Evolutionary conservation across 805 yeast species (phyloP), one percentile per base, ranked within the genome.

Genomic region (Ogataea wickerhamii): DNA sequence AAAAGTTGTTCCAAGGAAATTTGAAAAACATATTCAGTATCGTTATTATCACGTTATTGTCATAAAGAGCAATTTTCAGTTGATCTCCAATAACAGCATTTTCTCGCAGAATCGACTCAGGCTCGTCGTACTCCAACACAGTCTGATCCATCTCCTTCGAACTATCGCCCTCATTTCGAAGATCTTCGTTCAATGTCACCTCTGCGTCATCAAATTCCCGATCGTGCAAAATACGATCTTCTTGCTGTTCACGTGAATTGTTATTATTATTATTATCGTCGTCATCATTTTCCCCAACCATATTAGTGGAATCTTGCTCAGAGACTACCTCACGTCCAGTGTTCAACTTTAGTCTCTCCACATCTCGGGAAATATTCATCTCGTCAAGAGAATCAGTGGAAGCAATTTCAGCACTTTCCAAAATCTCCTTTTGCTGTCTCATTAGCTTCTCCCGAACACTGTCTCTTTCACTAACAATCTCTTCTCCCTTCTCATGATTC

Each of bases 1-100:
- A 74, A 56, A 93, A 93, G 57, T 93, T 93, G 60, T 93, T 93
- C 98, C 98, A 93, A 5, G 98, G 96, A 61, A 81, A 87, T 44
- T 73, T 67, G 61, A 89, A 80, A 55, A 93, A 87, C 72, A 49
- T 49, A 16, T 73, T 63, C 18, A 88, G 64, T n/a, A 89, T 80
- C 17, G 77, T 73, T 16, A 76, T 66, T 22, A 89, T 70, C 41
- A 87, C 78, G 24, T 74, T 72, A 58, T 78, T 79, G 55, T 93
- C 96, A 42, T 80, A 75, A 17, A 93, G 67, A 38, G 86, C 80
- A 34, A 87, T 84, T 60, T 93, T 93, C 55, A 89, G 76, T 47
- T 70, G 73, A 58, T 93, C 98, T 13, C 98, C 98, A 29, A 87
- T 78, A 18, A 48, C 49, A 43, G 89, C 82, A 45, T 74, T 65